These are phyloP conservation scores for Prunus dulcis DNA, from an alignment of 306 rosid genomes.

Conservation along the genomic window DNA sequence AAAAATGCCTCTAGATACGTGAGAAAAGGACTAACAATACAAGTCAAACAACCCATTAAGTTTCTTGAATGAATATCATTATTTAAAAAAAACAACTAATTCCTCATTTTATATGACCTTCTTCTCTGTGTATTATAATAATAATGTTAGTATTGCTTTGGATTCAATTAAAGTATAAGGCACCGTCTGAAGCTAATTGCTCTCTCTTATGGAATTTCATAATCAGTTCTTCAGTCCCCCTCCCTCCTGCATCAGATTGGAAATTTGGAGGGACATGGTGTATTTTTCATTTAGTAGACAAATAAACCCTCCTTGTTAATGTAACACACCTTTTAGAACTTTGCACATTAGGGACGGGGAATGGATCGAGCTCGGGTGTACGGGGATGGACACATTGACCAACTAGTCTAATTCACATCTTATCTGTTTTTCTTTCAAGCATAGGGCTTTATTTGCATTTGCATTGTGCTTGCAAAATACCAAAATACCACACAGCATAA, in stretches of 20 bases:
- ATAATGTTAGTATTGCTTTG: not conserved
- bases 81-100: not conserved
- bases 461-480: too few species aligned
- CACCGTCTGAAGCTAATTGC: not conserved
- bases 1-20: not conserved
- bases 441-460: too few species aligned
- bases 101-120: not conserved
- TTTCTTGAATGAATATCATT: not conserved
- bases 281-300: too few species aligned
- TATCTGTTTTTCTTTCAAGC: too few species aligned
- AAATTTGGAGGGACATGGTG: too few species aligned
- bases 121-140: not conserved
- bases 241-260: not conserved
- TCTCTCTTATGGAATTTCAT: not conserved
- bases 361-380: too few species aligned
- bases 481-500: too few species aligned
- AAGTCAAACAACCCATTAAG: constrained; percentile 6
- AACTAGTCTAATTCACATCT: too few species aligned
- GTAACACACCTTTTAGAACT: too few species aligned
- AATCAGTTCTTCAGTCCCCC: not conserved
- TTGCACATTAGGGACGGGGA: too few species aligned
- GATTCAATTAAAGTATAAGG: not conserved
- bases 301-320: too few species aligned
- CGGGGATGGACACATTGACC: too few species aligned
- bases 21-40: not conserved